Evolutionary conservation across 768 basidiomycete genomes (phyloP), one percentile per base, ranked within the genome.

Genomic region (Udeniomyces megalosporus): DNA sequence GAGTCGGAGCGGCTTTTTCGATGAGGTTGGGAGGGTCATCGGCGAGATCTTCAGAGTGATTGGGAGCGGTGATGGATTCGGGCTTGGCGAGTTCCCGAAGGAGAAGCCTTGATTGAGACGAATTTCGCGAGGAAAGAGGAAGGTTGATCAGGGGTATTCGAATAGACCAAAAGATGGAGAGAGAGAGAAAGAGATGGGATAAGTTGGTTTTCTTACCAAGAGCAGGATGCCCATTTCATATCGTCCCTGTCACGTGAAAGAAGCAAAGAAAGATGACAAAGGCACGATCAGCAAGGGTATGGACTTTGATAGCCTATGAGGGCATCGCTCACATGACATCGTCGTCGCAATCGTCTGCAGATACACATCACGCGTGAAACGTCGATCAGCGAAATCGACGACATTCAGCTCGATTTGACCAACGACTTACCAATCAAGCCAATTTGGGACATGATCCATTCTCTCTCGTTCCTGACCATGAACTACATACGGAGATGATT

Each of bases 171-270:
- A 35, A 34, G 28, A 42, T 28, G 15, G 32, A 11, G 50, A 44
- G 28, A 58, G 62, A 24, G n/a, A 5, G 11, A 3, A 0, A 46
- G 12, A 34, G 26, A 20, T 14, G 32, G 60, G 38, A 8, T 42
- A 17, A 42, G 10, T 8, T 42, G 17, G 38, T 17, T 8, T 42
- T 8, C 38, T 42, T 17, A 68, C 52, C 67, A 66, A 7, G 61
- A 63, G 55, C 45, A 69, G 58, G 47, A 67, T n/a, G 71, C 76
- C 66, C 67, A 85, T 68, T 74, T 74, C 61, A 72, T 85, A 78
- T 89, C 89, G 72, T 90, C 88, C 88, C 86, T 87, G 61, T 86
- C 38, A 8, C 17, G 38, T 42, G 38, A 42, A 17, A 17, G 17
- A 42, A 8, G 38, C 17, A 17, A 42, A 42, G 8, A 8, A 42